These are phyloP conservation scores for Gonium pectorale DNA, from an alignment of 139 green algal species.

Conservation along the genomic window DNA sequence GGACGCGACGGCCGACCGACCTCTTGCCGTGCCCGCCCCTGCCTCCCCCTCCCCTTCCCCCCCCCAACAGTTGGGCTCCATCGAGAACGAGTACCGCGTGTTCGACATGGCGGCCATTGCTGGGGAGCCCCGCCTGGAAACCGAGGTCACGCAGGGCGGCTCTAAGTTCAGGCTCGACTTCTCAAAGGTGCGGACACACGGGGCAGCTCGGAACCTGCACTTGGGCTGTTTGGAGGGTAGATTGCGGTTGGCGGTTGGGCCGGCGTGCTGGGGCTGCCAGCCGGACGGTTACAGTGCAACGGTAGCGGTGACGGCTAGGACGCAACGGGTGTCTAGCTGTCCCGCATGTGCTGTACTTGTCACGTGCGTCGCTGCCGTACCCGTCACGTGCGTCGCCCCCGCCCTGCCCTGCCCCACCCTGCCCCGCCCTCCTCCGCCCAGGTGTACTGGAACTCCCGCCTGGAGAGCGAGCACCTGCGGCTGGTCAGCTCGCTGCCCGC, in stretches of 20 bases:
- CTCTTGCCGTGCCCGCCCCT: background rate
- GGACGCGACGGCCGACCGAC: no score
- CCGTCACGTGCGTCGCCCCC: no score
- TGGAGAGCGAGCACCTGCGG: conserved; percentile 95
- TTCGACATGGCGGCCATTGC: conserved; percentile 96
- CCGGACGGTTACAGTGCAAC: no score
- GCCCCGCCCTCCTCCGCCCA: conserved; percentile 30
- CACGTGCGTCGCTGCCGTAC: no score
- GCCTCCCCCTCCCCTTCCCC: background rate
- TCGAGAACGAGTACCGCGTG: conserved; percentile 96
- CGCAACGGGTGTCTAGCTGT: no score
- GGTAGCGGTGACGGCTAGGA: no score
- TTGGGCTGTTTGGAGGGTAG: no score
- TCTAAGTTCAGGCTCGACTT: conserved; percentile 93
- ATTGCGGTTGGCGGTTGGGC: no score
- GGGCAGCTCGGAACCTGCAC: no score
- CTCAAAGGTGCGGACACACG: conserved; percentile 71
- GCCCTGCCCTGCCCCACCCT: no score
- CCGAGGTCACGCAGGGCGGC: conserved; percentile 89
- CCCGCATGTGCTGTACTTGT: no score
- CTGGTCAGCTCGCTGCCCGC: conserved; percentile 66
- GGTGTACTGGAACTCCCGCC: conserved; percentile 99
- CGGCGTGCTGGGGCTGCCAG: no score
- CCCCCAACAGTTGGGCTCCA: conserved; percentile 74
- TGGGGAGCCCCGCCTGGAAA: conserved; percentile 76